A percentile compares a stretch with the other conserved stretches of the same genome.
phyloP scores from a whole-genome alignment of 129 eudicot genomes.

The Solidago caesia region DNA sequence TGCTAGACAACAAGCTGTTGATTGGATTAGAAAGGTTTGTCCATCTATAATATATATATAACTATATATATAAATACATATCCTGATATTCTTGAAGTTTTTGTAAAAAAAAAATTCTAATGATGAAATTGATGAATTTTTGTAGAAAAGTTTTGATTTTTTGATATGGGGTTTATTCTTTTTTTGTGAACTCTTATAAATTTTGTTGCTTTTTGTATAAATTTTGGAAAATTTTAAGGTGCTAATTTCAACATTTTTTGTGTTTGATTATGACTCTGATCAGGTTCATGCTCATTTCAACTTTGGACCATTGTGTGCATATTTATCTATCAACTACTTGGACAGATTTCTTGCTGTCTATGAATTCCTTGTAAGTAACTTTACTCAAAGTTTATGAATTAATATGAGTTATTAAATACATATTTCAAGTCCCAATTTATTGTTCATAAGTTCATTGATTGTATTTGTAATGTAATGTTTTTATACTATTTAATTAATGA shows the following conservation, averaged over 20 bases:
- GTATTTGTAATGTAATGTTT: background rate
- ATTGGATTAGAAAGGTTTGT: conserved; percentile 81
- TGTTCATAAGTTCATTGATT: background rate
- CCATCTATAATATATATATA: background rate
- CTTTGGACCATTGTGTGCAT: conserved; percentile 11
- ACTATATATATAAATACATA: background rate
- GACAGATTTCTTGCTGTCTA: conserved; percentile 18
- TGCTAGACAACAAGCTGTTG: conserved; percentile 60
- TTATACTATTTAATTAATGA: background rate
- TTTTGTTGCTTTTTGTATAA: background rate
- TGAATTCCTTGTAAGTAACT: conserved; percentile 14
- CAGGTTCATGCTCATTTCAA: conserved; percentile 17
- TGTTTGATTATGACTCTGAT: background rate
- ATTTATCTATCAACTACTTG: conserved; percentile 12
- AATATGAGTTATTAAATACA: background rate
- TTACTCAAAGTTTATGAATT: background rate
- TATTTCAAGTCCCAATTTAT: background rate
- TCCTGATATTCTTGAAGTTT: background rate
- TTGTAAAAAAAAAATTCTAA: no score
- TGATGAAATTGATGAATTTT: background rate
- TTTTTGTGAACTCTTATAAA: background rate
- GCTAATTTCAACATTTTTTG: background rate
- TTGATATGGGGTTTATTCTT: background rate
- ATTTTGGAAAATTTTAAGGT: background rate
- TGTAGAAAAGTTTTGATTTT: background rate